Evolutionary conservation across 2,329 filamentous ascomycete genomes (phyloP), one percentile per base, ranked within the genome.

Genomic region (Apiospora marii): DNA sequence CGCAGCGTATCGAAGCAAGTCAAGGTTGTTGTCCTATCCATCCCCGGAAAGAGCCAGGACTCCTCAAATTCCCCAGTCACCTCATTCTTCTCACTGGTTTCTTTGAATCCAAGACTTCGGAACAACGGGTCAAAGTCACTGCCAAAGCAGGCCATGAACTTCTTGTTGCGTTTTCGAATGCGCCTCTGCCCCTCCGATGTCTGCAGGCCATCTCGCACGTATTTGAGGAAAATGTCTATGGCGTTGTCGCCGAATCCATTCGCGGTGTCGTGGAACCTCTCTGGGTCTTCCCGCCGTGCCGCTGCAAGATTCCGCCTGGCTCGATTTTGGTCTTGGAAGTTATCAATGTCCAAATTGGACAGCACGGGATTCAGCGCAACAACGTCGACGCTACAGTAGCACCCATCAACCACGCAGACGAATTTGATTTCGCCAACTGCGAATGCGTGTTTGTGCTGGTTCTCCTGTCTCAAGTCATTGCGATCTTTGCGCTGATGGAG

Each of bases 131-230:
- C 85, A 69, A 87, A 87, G 4, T 86, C 84, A 5, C 83, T 82
- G 0, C 88, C 87, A 72, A 90, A 90, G 8, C 88, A 82, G 1
- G 89, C 85, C 37, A 81, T 81, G 71, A 90, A 90, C 19, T 86
- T 84, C 77, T 90, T 90, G 75, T 91, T 91, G 1, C 88, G 81
- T 70, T 87, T 87, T 2, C 88, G 87, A 48, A 91, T 89, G 69
- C 81, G 86, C 64, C 86, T 81, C 0, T 78, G 73, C 2, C 73
- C 74, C 0, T 78, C 78, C 0, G 80, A 79, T 2, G 80, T 78
- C 0, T 84, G 82, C 3, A 87, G 81, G 7, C 87, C 81, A 72
- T 90, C 87, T 44, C 83, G 85, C 4, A 90, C 79, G 69, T 90
- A 90, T 8, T 84, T 85, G 72, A 86, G 84, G 4, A 90, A 79